phyloP scores from a whole-genome alignment of 164 flowering plant genomes.

The Nymphaea thermarum region DNA sequence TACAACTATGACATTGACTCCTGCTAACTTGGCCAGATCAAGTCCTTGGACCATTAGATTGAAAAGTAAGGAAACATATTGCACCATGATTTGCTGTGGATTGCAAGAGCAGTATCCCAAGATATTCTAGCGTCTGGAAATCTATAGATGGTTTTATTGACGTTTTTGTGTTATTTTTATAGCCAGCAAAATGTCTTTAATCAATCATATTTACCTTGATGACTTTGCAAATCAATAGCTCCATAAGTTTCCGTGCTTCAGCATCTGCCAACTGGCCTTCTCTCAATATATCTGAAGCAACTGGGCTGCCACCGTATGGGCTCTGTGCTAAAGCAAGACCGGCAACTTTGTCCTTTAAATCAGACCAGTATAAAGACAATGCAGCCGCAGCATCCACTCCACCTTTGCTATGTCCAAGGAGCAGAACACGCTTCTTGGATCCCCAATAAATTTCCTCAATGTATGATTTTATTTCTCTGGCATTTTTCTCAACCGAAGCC shows the following conservation, averaged over 20 bases:
- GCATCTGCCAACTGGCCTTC: constrained; percentile 95
- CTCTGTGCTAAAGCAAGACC: constrained; percentile 89
- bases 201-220: constrained; percentile 46
- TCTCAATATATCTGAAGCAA: constrained; percentile 85
- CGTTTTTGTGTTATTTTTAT: too few species aligned
- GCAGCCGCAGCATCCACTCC: constrained; percentile 96
- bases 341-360: constrained; percentile 87
- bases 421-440: constrained; percentile 64
- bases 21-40: background rate
- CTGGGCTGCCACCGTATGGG: constrained; percentile 95
- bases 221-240: constrained; percentile 75
- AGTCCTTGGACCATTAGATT: background rate
- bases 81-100: background rate
- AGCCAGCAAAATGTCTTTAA: background rate
- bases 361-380: constrained; percentile 84
- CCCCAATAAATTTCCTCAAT: constrained; percentile 96
- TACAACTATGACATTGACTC: background rate
- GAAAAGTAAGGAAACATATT: too few species aligned
- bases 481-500: constrained; percentile 96
- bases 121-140: background rate
- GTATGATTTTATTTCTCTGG: constrained; percentile 76
- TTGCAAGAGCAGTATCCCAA: background rate
- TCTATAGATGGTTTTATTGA: background rate
- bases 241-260: constrained; percentile 65
- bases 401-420: constrained; percentile 98